A percentile compares a stretch with the other conserved stretches of the same genome.
phyloP scores from a whole-genome alignment of 352 stramenopile genomes.

The Pythium insidiosum region DNA sequence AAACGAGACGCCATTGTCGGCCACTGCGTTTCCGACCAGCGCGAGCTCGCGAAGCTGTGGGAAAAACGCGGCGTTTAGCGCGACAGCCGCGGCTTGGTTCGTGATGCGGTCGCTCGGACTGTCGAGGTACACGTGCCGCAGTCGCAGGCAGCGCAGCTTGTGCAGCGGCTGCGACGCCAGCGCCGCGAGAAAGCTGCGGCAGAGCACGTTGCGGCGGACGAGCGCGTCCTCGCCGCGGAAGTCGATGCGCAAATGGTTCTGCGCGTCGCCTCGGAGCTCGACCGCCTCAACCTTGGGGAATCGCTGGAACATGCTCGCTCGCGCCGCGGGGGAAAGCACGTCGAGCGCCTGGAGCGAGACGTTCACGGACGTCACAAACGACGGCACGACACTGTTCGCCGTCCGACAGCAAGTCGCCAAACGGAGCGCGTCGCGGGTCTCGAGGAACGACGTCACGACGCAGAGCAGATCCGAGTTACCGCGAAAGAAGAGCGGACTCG shows the following conservation, averaged over 20 bases:
- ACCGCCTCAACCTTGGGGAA: slow-evolving; percentile 19
- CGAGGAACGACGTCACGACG: slow-evolving; percentile 18
- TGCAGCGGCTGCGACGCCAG: slow-evolving; percentile 3
- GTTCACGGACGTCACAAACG: slow-evolving; percentile 11
- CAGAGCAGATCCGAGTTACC: slow-evolving; percentile 17
- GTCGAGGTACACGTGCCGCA: slow-evolving; percentile 21
- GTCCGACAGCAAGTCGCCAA: slow-evolving; percentile 9
- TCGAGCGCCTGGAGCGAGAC: slow-evolving; percentile 9
- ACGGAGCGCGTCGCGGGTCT: slow-evolving; percentile 2
- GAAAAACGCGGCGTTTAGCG: slow-evolving; percentile 6
- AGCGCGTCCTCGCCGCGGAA: slow-evolving; percentile 15
- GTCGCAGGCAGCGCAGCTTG: slow-evolving; percentile 4
- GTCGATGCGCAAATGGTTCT: slow-evolving; percentile 15
- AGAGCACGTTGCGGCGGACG: slow-evolving; percentile 13
- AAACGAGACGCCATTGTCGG: slow-evolving; percentile 19
- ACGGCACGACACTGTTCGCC: slow-evolving; percentile 9
- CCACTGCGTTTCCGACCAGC: slow-evolving; percentile 22
- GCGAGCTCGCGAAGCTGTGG: slow-evolving; percentile 11
- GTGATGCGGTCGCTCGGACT: slow-evolving; percentile 24
- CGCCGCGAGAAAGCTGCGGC: slow-evolving; percentile 10
- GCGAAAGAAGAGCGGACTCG: slow-evolving; percentile 11
- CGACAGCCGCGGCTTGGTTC: slow-evolving; percentile 7
- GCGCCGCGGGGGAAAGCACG: slow-evolving; percentile 4
- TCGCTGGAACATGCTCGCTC: slow-evolving; percentile 15
- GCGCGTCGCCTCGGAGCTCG: slow-evolving; percentile 9